These are phyloP conservation scores for Gossypium lobatum DNA, from an alignment of 441 rosid genomes.

Conservation along the genomic window DNA sequence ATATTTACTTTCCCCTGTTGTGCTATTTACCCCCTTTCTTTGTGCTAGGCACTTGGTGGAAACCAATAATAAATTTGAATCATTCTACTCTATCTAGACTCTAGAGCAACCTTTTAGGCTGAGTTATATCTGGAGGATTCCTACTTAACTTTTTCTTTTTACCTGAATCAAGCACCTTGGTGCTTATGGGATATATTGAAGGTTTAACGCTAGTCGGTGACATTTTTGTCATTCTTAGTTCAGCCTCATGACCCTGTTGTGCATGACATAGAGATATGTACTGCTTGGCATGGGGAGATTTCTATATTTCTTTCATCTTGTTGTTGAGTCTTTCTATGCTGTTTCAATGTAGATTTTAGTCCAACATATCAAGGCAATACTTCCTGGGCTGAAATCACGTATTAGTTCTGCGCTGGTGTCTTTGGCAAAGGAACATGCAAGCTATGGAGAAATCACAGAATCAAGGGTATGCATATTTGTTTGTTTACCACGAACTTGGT, in stretches of 20 bases:
- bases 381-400: constrained; percentile 81
- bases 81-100: not conserved
- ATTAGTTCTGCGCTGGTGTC: constrained; percentile 62
- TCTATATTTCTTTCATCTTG: not conserved
- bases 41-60: not conserved
- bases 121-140: not conserved
- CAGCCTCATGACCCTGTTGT: not conserved
- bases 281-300: not conserved
- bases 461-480: constrained; percentile 51
- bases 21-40: not conserved
- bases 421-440: constrained; percentile 90
- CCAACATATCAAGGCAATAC: constrained; percentile 77
- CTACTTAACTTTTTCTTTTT: not conserved
- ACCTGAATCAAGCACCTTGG: not conserved
- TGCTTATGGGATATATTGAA: constrained; percentile 21
- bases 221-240: not conserved
- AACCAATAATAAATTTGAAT: not conserved
- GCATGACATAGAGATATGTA: not conserved
- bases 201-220: not conserved
- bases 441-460: constrained; percentile 86
- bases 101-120: not conserved
- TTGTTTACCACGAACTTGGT: not conserved
- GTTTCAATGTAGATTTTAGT: constrained; percentile 62
- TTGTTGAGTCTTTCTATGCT: constrained; percentile 13
- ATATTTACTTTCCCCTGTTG: not conserved